Base-by-base conservation (phyloP, 257 asterid genomes). In the Solanum tarapatanum region DNA sequence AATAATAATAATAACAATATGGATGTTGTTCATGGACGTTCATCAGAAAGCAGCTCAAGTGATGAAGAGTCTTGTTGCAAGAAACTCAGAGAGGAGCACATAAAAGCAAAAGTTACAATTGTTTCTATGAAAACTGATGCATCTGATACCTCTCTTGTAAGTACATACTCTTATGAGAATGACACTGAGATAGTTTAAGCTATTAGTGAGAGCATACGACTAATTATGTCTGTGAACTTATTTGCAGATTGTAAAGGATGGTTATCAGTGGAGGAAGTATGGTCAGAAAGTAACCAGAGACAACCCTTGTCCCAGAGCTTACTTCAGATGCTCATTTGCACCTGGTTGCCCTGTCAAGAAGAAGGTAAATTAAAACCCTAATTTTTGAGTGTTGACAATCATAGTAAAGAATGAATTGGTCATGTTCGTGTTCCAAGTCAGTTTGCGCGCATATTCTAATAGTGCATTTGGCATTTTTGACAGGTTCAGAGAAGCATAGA, bases 251-350 rank as follows among this genome's bases (percentile, higher is more conserved):
- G 98, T 95, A 11, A 94, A 93, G 87, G 99, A 96, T 93, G 98
- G 99, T 28, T 95, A 94, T 88, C 98, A 94, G 83, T 96, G 99
- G 99, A 94, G 98, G 91, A 96, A 96, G 86, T 96, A 95, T 89
- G 99, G 99, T 10, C 98, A 96, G 91, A 96, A 96, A 90, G 98
- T 96, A 86, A 95, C 99, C 0, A 94, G 98, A 86, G 98, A 94
- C 76, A 96, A 96, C 86, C 99, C 99, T 90, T 96, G 89, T 91
- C 99, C 99, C 23, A 94, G 99, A 93, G 98, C 98, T 89, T 96
- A 96, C 90, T 96, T 93, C 94, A 96, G 91, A 89, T 96, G 99
- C 89, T 95, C 98, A 75, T 96, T 94, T 92, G 98, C 99, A 83
- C 99, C 99, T 23, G 87, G 75, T 35, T 96, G 98, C 89, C 98